Evolutionary conservation across 2,329 filamentous ascomycete genomes (phyloP), one percentile per base, ranked within the genome.

Genomic region (Teratosphaeria gauchensis): DNA sequence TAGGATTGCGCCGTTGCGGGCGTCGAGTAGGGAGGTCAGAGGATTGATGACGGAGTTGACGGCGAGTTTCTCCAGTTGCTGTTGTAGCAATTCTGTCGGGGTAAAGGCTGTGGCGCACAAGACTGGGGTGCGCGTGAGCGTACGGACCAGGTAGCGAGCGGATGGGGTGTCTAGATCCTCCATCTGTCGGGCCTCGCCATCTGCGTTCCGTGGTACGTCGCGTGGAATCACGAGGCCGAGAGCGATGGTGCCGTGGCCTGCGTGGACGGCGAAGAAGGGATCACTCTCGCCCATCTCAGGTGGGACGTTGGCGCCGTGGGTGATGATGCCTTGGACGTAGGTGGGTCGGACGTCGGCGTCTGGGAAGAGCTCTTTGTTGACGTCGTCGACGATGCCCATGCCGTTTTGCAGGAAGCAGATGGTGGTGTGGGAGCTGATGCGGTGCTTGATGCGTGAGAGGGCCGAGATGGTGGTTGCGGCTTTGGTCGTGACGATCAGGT

Each of bases 401-500:
- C 92, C 90, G 62, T 92, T 89, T 58, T 90, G 87, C 58, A 95
- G 72, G 58, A 95, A 82, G 60, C 88, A 84, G 7, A 96, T 81
- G 0, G 89, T 88, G 1, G 87, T 90, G 31, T 84, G 76, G 2
- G 81, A 76, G 51, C 82, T 79, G n/a, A 95, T 75, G 9, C 89
- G 82, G 62, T 84, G 80, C 2, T 85, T 80, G 56, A 95, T 82
- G 1, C 82, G 74, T 6, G 82, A 76, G 14, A 96, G 73, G 48
- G 88, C 86, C 1, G 80, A 75, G n/a, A 89, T 72, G 0, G 89
- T 88, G 42, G 82, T 75, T 2, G 82, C 76, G 0, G 90, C 83
- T 73, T 96, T 96, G 32, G 87, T 89, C 2, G 88, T 81, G 28
- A 96, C 76, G 62, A 97, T 84, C 51, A 96, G 80, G 68, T 90